Percentiles rank a stretch among this genome's conserved stretches.
Evolutionary conservation across 2,329 filamentous ascomycete species (phyloP).

Genomic region (Aspergillus pseudonomiae): DNA sequence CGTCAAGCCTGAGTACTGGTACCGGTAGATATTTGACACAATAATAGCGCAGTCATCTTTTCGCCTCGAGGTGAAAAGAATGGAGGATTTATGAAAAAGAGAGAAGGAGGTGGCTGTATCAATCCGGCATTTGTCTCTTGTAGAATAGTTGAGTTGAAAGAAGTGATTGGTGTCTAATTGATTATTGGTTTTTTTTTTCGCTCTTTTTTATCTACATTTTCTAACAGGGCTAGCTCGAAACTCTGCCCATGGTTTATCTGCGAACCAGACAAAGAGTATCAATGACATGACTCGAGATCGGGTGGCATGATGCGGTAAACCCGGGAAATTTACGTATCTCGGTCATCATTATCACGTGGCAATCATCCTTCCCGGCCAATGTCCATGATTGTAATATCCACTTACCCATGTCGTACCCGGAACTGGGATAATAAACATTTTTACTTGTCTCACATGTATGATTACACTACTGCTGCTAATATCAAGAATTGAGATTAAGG

Average conservation of each 20-base stretch:
- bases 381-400: not conserved
- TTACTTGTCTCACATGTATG: not conserved
- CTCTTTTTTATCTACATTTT: slow-evolving; percentile 3
- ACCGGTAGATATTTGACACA: slow-evolving; percentile 50
- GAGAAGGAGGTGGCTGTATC: slow-evolving; percentile 12
- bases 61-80: slow-evolving; percentile 7
- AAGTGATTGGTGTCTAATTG: slow-evolving; percentile 20
- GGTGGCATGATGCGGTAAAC: slow-evolving; percentile 9
- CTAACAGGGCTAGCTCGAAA: not conserved
- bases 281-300: not conserved
- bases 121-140: slow-evolving; percentile 23
- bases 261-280: not conserved
- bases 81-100: not conserved
- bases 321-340: not conserved
- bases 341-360: not conserved
- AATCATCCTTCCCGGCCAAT: not conserved
- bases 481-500: not conserved
- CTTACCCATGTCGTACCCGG: not conserved
- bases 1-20: slow-evolving; percentile 93
- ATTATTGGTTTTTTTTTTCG: slow-evolving; percentile 23
- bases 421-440: not conserved
- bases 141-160: slow-evolving; percentile 29
- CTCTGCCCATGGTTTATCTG: not conserved
- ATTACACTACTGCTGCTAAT: not conserved
- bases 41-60: slow-evolving; percentile 19